Conservation (phyloP, 108 stramenopile genomes). For the Phaeodactylum tricornutum region DNA sequence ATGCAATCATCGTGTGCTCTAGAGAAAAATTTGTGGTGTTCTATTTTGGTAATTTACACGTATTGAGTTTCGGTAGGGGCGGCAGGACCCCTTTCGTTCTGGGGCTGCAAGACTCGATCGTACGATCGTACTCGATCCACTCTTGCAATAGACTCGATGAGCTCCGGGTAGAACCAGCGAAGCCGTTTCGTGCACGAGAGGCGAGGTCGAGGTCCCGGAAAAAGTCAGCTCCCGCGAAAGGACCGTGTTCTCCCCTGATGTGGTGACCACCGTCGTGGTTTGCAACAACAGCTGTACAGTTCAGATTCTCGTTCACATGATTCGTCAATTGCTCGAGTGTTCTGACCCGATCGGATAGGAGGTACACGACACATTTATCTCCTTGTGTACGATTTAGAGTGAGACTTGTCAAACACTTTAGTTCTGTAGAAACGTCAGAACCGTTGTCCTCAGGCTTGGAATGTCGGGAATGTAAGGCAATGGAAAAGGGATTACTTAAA, state of each 20-base stretch:
- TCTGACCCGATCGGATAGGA: slow-evolving; percentile 17
- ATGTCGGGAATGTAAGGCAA: slow-evolving; percentile 20
- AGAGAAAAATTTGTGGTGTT: no score
- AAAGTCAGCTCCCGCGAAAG: slow-evolving; percentile 13
- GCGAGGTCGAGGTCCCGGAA: slow-evolving; percentile 12
- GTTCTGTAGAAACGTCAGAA: slow-evolving; percentile 26
- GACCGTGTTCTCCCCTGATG: slow-evolving; percentile 15
- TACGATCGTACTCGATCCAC: slow-evolving; percentile 9
- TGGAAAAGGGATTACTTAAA: background rate
- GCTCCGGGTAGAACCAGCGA: slow-evolving; percentile 14
- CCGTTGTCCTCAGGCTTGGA: slow-evolving; percentile 30
- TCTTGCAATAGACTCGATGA: slow-evolving; percentile 9
- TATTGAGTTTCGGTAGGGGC: no score
- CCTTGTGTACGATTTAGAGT: background rate
- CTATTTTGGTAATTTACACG: no score
- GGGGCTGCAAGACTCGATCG: no score
- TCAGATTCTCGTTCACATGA: background rate
- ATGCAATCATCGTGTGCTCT: no score
- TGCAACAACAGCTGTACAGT: background rate
- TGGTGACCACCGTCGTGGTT: background rate
- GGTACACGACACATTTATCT: slow-evolving; percentile 10
- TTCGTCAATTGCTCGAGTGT: slow-evolving; percentile 7
- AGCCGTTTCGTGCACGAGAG: slow-evolving; percentile 4
- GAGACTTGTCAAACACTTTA: slow-evolving; percentile 5
- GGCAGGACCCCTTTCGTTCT: no score